A percentile compares a stretch with the other conserved stretches of the same genome.
Conservation (phyloP, 352 stramenopile genomes). For the Pythium inflatum region DNA sequence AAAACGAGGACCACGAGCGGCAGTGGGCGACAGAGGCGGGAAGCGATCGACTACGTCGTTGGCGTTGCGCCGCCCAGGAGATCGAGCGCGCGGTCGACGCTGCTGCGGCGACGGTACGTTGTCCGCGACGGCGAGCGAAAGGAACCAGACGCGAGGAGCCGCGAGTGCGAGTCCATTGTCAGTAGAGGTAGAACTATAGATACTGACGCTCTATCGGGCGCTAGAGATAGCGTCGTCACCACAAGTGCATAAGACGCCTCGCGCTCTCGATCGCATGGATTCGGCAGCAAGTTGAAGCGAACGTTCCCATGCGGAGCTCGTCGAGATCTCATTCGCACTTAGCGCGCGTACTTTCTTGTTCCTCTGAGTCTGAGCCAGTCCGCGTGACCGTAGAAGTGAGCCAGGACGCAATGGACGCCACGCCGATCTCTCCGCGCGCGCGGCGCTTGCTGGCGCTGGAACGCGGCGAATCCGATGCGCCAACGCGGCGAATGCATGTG, state of each 20-base stretch:
- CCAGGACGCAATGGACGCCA: neutral
- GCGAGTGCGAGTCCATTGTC: neutral
- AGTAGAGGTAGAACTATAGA: no score
- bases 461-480: neutral
- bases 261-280: neutral
- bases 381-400: no score
- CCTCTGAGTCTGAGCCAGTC: constrained; percentile 10
- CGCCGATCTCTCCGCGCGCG: constrained; percentile 1
- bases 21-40: constrained; percentile 9
- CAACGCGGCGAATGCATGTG: neutral
- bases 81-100: constrained; percentile 8
- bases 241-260: neutral
- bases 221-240: no score
- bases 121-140: neutral
- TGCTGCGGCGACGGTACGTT: constrained; percentile 1
- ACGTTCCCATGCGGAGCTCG: no score
- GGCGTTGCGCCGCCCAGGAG: neutral
- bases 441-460: neutral
- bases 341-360: no score
- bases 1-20: neutral
- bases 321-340: constrained; percentile 3
- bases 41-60: neutral
- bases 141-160: constrained; percentile 2
- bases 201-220: no score
- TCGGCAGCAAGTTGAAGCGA: no score